Conservation (phyloP, 495 filamentous ascomycete genomes). For the Podospora pseudocomata region DNA sequence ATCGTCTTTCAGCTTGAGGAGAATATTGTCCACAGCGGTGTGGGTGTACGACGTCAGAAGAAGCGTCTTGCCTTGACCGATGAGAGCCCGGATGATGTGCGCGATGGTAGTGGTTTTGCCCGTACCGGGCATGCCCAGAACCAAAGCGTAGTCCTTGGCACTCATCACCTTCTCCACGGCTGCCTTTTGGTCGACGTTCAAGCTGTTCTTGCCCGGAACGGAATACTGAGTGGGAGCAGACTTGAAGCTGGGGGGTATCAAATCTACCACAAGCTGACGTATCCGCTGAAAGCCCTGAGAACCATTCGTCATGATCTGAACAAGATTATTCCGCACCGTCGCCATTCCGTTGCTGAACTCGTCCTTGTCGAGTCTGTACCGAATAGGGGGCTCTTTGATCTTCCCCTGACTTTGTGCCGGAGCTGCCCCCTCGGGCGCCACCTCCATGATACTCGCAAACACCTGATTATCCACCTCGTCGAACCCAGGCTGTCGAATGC, state of each 20-base stretch:
- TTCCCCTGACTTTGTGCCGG: constrained; percentile 48
- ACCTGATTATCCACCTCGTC: constrained; percentile 71
- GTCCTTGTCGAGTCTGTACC: constrained; percentile 91
- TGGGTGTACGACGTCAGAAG: constrained; percentile 94
- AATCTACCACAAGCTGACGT: constrained; percentile 72
- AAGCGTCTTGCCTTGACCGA: constrained; percentile 86
- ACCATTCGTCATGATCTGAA: constrained; percentile 84
- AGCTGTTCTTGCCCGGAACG: constrained; percentile 51
- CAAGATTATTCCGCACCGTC: constrained; percentile 84
- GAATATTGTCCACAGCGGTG: constrained; percentile 94
- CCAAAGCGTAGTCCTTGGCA: constrained; percentile 88
- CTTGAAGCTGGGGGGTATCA: constrained; percentile 69
- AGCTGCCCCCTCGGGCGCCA: constrained; percentile 52
- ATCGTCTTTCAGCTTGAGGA: constrained; percentile 81
- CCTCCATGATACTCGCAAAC: constrained; percentile 90
- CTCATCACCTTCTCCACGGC: constrained; percentile 94
- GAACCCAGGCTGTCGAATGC: constrained; percentile 70
- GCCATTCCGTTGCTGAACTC: constrained; percentile 99
- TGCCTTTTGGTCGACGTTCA: constrained; percentile 82
- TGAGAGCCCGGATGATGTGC: constrained; percentile 90
- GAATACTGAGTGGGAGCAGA: constrained; percentile 54
- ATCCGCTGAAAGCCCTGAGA: constrained; percentile 67
- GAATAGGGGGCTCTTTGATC: constrained; percentile 50
- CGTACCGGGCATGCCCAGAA: constrained; percentile 96
- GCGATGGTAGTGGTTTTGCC: constrained; percentile 98